Conservation (phyloP, 169 alveolate genomes). For the Plasmodium cynomolgi region DNA sequence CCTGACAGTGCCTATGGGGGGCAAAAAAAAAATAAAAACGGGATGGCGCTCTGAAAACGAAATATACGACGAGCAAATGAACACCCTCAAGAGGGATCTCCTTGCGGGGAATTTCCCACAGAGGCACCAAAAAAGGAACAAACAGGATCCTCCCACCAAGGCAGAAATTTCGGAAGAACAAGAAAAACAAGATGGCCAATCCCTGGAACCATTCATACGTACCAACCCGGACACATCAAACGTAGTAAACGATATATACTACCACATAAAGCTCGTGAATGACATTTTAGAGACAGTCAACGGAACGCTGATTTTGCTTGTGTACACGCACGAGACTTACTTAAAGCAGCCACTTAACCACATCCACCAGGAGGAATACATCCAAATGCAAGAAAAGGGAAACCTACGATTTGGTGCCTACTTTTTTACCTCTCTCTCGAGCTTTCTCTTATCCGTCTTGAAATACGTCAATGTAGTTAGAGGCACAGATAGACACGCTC, state of each 20-base stretch:
- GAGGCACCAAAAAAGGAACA: background rate
- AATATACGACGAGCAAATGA: background rate
- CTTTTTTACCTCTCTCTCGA: constrained; percentile 46
- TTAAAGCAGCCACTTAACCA: constrained; percentile 27
- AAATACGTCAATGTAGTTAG: constrained; percentile 47
- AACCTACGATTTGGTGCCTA: constrained; percentile 19
- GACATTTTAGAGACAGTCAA: constrained; percentile 49
- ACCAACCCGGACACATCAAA: constrained; percentile 4
- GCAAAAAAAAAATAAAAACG: background rate
- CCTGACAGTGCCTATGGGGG: background rate
- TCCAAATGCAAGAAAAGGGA: constrained; percentile 17
- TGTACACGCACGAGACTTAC: constrained; percentile 41
- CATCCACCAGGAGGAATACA: background rate
- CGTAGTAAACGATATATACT: constrained; percentile 15
- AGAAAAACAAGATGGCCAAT: too few relatives aligned
- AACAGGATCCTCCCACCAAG: background rate
- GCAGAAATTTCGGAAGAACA: background rate
- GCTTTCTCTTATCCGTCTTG: constrained; percentile 16
- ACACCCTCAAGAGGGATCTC: constrained; percentile 1
- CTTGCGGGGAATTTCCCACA: background rate
- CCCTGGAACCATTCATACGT: background rate
- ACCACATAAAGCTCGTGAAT: constrained; percentile 29
- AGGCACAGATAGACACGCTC: background rate
- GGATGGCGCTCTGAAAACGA: background rate
- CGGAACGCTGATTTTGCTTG: constrained; percentile 14